A percentile compares a stretch with the other conserved stretches of the same genome.
These are phyloP conservation scores for Fusarium falciforme DNA, from an alignment of 2,329 filamentous ascomycete genomes.

Conservation along the genomic window DNA sequence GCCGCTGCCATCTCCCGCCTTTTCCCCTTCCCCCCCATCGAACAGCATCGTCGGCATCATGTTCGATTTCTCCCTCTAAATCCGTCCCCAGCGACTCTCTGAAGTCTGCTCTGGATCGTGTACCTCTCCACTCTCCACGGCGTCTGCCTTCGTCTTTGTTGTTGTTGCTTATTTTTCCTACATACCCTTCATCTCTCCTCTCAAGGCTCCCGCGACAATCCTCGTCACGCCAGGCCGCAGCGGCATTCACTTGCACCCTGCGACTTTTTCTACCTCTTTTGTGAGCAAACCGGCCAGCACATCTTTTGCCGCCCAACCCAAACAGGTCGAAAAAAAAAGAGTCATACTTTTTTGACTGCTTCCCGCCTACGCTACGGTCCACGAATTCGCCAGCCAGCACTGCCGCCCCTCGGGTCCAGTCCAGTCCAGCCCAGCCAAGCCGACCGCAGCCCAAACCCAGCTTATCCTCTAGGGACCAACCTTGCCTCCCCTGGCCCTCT, in stretches of 20 bases:
- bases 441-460: slow-evolving; percentile 37
- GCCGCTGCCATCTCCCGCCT: slow-evolving; percentile 42
- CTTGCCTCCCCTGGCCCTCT: slow-evolving; percentile 36
- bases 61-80: slow-evolving; percentile 65
- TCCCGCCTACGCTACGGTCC: slow-evolving; percentile 12
- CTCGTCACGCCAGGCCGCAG: slow-evolving; percentile 48
- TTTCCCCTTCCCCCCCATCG: slow-evolving; percentile 59
- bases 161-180: slow-evolving; percentile 34
- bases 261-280: slow-evolving; percentile 43
- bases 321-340: slow-evolving; percentile 31
- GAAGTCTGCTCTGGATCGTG: slow-evolving; percentile 64
- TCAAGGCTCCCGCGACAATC: slow-evolving; percentile 11
- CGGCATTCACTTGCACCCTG: slow-evolving; percentile 66
- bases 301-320: slow-evolving; percentile 32
- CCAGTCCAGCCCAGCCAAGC: slow-evolving; percentile 35
- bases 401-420: slow-evolving; percentile 32
- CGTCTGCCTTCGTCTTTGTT: slow-evolving; percentile 47
- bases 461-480: slow-evolving; percentile 32
- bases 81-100: slow-evolving; percentile 62
- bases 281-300: slow-evolving; percentile 18
- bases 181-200: slow-evolving; percentile 12
- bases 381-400: slow-evolving; percentile 35
- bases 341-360: slow-evolving; percentile 4
- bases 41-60: slow-evolving; percentile 64
- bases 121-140: slow-evolving; percentile 53